phyloP scores from a whole-genome alignment of 2,329 filamentous ascomycete genomes.

The Colletotrichum camelliae region DNA sequence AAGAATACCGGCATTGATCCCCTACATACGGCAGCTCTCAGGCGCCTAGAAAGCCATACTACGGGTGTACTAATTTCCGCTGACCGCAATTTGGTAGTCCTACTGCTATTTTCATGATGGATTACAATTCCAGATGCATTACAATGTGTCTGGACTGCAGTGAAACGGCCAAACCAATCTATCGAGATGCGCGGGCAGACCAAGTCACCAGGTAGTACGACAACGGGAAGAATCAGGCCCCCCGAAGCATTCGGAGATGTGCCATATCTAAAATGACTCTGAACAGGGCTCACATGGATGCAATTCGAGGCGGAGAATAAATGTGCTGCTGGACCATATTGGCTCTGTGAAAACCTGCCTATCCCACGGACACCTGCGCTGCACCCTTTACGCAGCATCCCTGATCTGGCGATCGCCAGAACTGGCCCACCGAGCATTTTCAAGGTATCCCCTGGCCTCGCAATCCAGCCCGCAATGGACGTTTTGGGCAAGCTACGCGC shows the following conservation, averaged over 20 bases:
- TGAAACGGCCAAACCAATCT: background rate
- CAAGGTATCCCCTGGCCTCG: background rate
- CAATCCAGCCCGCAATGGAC: background rate
- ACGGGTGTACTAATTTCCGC: background rate
- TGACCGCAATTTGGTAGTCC: background rate
- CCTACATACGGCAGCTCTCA: background rate
- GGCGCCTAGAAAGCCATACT: fast-evolving
- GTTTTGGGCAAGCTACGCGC: background rate
- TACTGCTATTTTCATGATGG: background rate
- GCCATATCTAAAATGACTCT: fast-evolving
- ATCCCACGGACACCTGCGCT: background rate
- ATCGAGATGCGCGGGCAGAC: background rate
- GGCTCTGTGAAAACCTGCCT: background rate
- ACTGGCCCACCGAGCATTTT: background rate
- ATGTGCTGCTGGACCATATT: background rate
- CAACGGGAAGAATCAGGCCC: background rate
- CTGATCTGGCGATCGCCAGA: background rate
- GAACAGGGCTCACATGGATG: background rate
- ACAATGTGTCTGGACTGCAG: background rate
- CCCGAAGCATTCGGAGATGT: background rate
- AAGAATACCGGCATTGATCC: background rate
- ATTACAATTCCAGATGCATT: background rate
- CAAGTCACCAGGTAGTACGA: background rate
- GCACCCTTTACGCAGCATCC: background rate
- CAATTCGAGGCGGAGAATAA: fast-evolving